phyloP scores from a whole-genome alignment of 164 flowering plant genomes.

The Piper betle region DNA sequence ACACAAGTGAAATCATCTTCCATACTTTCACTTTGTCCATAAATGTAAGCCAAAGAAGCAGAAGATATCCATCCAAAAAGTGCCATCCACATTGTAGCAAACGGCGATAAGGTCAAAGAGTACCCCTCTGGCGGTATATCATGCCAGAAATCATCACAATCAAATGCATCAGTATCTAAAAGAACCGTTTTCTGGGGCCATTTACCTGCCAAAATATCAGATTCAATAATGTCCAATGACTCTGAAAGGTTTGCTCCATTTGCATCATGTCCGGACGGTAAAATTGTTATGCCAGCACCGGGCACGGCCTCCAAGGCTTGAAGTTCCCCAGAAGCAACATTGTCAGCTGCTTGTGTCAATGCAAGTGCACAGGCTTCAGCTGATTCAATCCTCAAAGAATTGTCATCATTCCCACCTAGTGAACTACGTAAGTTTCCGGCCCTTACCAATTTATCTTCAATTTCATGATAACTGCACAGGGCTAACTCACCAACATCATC shows the following conservation, averaged over 20 bases:
- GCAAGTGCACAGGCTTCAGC: conserved; percentile 88
- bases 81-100: conserved; percentile 78
- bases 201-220: conserved; percentile 22
- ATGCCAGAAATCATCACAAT: conserved; percentile 62
- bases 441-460: not conserved
- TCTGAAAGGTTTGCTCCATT: conserved; percentile 17
- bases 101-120: conserved; percentile 55
- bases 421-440: conserved; percentile 4
- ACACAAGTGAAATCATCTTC: conserved; percentile 38
- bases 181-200: conserved; percentile 50
- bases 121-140: conserved; percentile 78
- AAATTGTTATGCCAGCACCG: conserved; percentile 55
- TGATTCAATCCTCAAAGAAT: conserved; percentile 30
- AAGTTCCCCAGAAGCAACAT: conserved; percentile 54
- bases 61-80: conserved; percentile 84
- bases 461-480: conserved; percentile 22
- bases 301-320: conserved; percentile 52
- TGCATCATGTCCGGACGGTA: conserved; percentile 29
- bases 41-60: conserved; percentile 77
- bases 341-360: conserved; percentile 63
- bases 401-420: conserved; percentile 16
- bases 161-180: conserved; percentile 34
- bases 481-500: conserved; percentile 12
- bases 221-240: conserved; percentile 21
- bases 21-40: conserved; percentile 60